Evolutionary conservation across 2,329 filamentous ascomycete species (phyloP).

Genomic region (Diaporthe humulicola): DNA sequence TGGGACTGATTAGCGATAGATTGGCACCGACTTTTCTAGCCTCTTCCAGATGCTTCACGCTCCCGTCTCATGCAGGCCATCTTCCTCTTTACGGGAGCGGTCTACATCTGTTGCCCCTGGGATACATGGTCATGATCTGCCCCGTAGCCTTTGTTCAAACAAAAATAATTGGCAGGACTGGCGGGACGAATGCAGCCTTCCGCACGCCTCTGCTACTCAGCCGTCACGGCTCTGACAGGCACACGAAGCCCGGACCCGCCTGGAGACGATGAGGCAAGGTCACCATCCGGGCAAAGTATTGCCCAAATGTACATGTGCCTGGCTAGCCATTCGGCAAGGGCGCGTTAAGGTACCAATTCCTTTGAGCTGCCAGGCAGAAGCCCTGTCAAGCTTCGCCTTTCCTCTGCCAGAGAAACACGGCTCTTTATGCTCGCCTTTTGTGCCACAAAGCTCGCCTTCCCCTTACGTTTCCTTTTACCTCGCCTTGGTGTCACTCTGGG

Average conservation of each 20-base stretch:
- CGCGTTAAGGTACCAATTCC: conserved; percentile 6
- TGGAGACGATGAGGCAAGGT: neutral
- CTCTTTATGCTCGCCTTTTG: conserved; percentile 22
- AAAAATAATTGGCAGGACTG: conserved; percentile 28
- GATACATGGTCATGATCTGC: conserved; percentile 4
- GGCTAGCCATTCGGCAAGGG: neutral
- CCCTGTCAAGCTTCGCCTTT: conserved; percentile 13
- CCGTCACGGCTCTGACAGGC: conserved; percentile 28
- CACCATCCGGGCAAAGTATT: neutral
- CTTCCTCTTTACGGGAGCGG: conserved; percentile 19
- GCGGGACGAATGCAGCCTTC: conserved; percentile 36
- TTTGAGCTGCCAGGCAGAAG: conserved; percentile 26
- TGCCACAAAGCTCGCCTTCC: conserved; percentile 24
- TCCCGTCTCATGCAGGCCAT: conserved; percentile 25
- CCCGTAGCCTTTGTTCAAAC: conserved; percentile 23
- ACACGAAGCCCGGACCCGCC: neutral
- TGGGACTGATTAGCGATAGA: neutral
- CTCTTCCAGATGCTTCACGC: conserved; percentile 14
- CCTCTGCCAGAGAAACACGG: neutral
- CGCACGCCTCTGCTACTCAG: conserved; percentile 27
- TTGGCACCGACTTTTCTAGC: neutral
- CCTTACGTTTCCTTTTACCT: neutral
- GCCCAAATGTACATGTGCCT: neutral
- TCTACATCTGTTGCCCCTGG: conserved; percentile 33
- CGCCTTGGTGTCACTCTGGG: conserved; percentile 13